Percentiles rank a stretch among this genome's conserved stretches.
Evolutionary conservation across 1,284 basidiomycete species (phyloP).

Genomic region (Marasmius tenuissimus): DNA sequence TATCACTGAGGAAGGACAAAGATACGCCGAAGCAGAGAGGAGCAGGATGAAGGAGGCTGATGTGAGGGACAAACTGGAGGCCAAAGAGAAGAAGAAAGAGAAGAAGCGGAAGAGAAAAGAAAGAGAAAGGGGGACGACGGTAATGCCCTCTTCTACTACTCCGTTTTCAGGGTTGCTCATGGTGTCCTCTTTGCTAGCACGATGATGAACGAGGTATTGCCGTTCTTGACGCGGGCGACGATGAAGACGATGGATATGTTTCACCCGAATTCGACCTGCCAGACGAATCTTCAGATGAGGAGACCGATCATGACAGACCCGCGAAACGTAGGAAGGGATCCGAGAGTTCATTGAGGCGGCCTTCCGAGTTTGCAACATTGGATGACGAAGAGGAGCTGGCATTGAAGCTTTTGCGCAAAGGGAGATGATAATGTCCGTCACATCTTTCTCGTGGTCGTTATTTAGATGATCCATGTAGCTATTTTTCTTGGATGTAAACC

Average conservation of each 20-base stretch:
- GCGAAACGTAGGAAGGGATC: slow-evolving; percentile 35
- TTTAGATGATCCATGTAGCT: too few species aligned
- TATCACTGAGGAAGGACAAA: slow-evolving; percentile 64
- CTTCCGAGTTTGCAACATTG: background rate
- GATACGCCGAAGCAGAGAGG: slow-evolving; percentile 74
- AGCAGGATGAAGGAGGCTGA: slow-evolving; percentile 73
- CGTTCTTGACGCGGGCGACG: slow-evolving; percentile 33
- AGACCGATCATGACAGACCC: slow-evolving; percentile 31
- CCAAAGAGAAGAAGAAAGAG: slow-evolving; percentile 84
- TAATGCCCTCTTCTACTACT: slow-evolving; percentile 27
- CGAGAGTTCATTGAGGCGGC: slow-evolving; percentile 5
- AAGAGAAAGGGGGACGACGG: slow-evolving; percentile 67
- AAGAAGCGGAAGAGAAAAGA: slow-evolving; percentile 88
- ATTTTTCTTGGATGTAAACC: too few species aligned
- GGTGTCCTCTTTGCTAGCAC: background rate
- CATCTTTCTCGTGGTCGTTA: too few species aligned
- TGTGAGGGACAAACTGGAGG: slow-evolving; percentile 77
- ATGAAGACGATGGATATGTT: slow-evolving; percentile 65
- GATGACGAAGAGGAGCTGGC: slow-evolving; percentile 1
- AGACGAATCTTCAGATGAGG: slow-evolving; percentile 45
- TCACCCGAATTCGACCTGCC: slow-evolving; percentile 72
- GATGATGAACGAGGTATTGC: slow-evolving; percentile 20
- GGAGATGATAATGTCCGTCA: background rate
- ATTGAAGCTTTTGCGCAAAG: background rate
- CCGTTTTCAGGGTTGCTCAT: background rate